These are phyloP conservation scores for Nannizziopsis barbatae DNA, from an alignment of 2,329 filamentous ascomycete genomes.

Conservation along the genomic window DNA sequence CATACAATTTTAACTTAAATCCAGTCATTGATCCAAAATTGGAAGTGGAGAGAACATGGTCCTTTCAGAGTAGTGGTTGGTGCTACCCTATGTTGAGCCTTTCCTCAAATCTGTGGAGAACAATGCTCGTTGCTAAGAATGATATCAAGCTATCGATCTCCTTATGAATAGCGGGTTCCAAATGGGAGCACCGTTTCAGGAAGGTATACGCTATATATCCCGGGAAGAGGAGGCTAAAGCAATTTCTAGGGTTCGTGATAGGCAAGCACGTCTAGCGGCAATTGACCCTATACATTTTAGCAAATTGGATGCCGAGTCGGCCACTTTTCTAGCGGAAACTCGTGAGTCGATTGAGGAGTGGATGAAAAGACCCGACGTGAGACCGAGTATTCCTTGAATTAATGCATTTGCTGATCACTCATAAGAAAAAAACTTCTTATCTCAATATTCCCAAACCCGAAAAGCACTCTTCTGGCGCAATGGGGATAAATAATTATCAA, in stretches of 20 bases:
- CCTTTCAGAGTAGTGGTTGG: slow-evolving; percentile 45
- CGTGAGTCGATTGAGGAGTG: slow-evolving; percentile 39
- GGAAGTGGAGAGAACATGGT: slow-evolving; percentile 50
- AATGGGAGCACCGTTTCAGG: slow-evolving; percentile 44
- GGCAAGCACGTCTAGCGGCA: slow-evolving; percentile 25
- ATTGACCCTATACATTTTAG: slow-evolving; percentile 40
- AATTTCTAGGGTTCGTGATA: slow-evolving; percentile 36
- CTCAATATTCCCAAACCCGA: slow-evolving; percentile 37
- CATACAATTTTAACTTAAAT: slow-evolving; percentile 55
- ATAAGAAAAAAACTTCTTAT: slow-evolving; percentile 24
- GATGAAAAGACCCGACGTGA: slow-evolving; percentile 26
- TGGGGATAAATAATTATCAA: slow-evolving; percentile 47
- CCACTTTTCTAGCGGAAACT: slow-evolving; percentile 41
- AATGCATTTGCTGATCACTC: slow-evolving; percentile 1
- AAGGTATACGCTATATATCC: slow-evolving; percentile 53
- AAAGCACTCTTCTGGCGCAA: slow-evolving; percentile 13
- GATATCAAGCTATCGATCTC: slow-evolving; percentile 45
- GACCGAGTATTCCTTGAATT: slow-evolving; percentile 4
- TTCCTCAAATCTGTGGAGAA: neutral
- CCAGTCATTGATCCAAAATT: slow-evolving; percentile 44
- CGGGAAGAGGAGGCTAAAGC: slow-evolving; percentile 45
- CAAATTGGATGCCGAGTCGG: slow-evolving; percentile 41
- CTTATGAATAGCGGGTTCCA: slow-evolving; percentile 48
- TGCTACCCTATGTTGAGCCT: neutral
- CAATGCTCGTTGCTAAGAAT: slow-evolving; percentile 9